Evolutionary conservation across 2,329 filamentous ascomycete species (phyloP).

Genomic region (Fusarium sp.): DNA sequence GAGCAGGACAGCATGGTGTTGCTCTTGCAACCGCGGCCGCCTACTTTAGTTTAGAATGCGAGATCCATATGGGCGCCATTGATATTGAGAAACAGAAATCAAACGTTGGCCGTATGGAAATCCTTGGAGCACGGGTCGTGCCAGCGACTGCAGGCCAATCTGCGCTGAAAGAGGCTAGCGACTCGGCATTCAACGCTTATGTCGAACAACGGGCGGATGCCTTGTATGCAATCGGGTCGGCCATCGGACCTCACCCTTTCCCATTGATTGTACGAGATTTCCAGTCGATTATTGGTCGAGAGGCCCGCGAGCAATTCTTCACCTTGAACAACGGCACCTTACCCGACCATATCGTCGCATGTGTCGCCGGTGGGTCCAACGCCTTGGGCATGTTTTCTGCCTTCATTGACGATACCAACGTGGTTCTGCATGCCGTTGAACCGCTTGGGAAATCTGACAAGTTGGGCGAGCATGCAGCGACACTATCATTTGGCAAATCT

Average conservation of each 20-base stretch:
- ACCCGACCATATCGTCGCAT: conserved; percentile 14
- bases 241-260: conserved; percentile 20
- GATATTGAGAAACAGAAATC: conserved; percentile 22
- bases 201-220: conserved; percentile 8
- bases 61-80: conserved; percentile 16
- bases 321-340: background rate
- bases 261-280: conserved; percentile 19
- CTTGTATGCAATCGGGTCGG: conserved; percentile 13
- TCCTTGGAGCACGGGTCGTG: background rate
- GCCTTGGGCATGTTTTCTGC: conserved; percentile 16
- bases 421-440: background rate
- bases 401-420: conserved; percentile 2
- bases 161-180: conserved; percentile 19
- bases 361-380: conserved; percentile 22
- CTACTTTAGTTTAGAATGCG: conserved; percentile 9
- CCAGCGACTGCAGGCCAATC: conserved; percentile 13
- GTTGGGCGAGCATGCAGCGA: conserved; percentile 14
- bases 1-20: conserved; percentile 20
- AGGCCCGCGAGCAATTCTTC: conserved; percentile 13
- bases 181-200: conserved; percentile 12
- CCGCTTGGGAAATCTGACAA: conserved; percentile 4
- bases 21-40: conserved; percentile 23
- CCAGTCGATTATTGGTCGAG: conserved; percentile 17
- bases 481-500: conserved; percentile 3
- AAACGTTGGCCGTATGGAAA: conserved; percentile 15